Base-by-base conservation (phyloP, 116 monocot genomes). In the Iris pallida region DNA sequence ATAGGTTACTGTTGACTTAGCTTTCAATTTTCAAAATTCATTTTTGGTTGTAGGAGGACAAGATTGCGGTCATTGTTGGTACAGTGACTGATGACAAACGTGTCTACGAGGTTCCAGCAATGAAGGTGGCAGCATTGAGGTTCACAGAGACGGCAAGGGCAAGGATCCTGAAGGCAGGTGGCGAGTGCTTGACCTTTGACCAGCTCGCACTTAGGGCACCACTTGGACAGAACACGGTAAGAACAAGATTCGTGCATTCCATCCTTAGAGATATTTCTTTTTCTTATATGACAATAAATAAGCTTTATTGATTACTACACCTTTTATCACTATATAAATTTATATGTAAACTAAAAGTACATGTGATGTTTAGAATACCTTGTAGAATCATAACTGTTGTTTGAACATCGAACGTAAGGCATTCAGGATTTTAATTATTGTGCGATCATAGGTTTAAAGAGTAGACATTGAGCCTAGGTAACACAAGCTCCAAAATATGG, bases 91-190 rank as follows among this genome's bases (percentile, higher is more conserved):
- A 80, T 43, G 75, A 75, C 47, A 75, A 74, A 71, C 70, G 80
- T 59, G 55, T 71, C 2, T 48, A 80, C 5, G 75, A 80, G 42
- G 43, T 80, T 6, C 80, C 75, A 0, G 66, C 75, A 10, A 45
- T 80, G 59, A 75, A 66, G 66, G 74, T 78, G 20, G 79, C 79
- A 10, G 79, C 78, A 11, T 60, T 79, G 53, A 71, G 76, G 65
- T 79, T 83, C 72, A 83, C 76, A 0, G 79, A 79, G 64, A 79
- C 75, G 12, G 75, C 79, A 0, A 65, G 75, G 76, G 83, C 83
- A 4, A 60, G 79, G 62, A 83, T 83, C 52, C 49, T 75, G 7
- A 83, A 83, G 52, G 72, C 76, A 51, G 83, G 83, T 48, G 76
- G 75, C 20, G 75, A 83, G 64, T 79, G 71, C 74, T 47, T 83